Percentiles rank a stretch among this genome's conserved stretches.
phyloP scores from a whole-genome alignment of 2,329 filamentous ascomycete species.

The Ceratocystis eucalypticola region DNA sequence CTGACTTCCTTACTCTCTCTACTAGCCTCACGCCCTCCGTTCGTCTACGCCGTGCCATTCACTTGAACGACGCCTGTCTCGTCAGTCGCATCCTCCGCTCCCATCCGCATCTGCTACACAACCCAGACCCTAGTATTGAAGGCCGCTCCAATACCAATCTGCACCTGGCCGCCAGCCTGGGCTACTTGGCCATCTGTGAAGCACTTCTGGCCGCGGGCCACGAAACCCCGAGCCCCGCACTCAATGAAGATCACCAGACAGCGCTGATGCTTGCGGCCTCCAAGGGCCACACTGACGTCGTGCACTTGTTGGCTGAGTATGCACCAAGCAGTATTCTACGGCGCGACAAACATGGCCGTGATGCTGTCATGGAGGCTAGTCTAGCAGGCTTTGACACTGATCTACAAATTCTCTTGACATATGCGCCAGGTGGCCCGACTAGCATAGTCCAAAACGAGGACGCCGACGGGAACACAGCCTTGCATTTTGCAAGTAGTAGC shows the following conservation, averaged over 20 bases:
- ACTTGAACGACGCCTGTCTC: slow-evolving; percentile 56
- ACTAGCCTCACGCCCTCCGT: slow-evolving; percentile 49
- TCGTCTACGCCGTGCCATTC: slow-evolving; percentile 70
- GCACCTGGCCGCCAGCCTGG: slow-evolving; percentile 64
- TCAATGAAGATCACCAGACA: slow-evolving; percentile 70
- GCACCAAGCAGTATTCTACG: slow-evolving; percentile 51
- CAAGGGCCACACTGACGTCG: slow-evolving; percentile 57
- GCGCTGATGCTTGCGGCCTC: slow-evolving; percentile 66
- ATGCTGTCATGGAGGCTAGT: slow-evolving; percentile 57
- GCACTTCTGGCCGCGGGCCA: slow-evolving; percentile 62
- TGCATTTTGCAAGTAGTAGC: slow-evolving; percentile 75
- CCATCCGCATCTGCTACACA: slow-evolving; percentile 58
- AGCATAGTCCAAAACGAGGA: slow-evolving; percentile 47
- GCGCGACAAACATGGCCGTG: slow-evolving; percentile 53
- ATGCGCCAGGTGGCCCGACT: slow-evolving; percentile 40
- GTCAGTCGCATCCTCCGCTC: slow-evolving; percentile 63
- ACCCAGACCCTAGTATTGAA: slow-evolving; percentile 56
- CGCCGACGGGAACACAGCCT: slow-evolving; percentile 64
- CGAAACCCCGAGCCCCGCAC: slow-evolving; percentile 56
- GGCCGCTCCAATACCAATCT: slow-evolving; percentile 71
- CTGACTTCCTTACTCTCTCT: not conserved
- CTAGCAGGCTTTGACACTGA: slow-evolving; percentile 48
- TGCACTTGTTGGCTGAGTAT: slow-evolving; percentile 53
- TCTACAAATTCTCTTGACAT: slow-evolving; percentile 51
- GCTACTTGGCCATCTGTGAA: slow-evolving; percentile 53